Conservation (phyloP, 345 rosid genomes). For the Noccaea caerulescens region DNA sequence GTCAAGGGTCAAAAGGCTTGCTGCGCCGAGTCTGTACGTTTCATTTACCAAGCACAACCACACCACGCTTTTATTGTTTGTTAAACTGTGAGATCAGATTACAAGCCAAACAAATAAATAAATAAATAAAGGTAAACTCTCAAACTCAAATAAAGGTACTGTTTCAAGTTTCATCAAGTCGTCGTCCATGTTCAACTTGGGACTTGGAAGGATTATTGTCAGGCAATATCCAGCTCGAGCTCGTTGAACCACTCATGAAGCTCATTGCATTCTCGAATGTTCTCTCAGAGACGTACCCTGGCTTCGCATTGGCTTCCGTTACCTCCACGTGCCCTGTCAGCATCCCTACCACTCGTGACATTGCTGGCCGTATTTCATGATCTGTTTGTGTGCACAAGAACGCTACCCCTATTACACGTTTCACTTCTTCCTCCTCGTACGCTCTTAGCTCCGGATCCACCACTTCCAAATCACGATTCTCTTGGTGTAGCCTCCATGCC, state of each 20-base stretch:
- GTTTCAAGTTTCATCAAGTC: not conserved
- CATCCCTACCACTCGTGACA: constrained; percentile 58
- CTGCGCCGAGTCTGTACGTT: too few species aligned
- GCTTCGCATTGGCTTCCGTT: constrained; percentile 46
- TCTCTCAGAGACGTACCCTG: constrained; percentile 64
- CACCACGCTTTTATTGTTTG: too few species aligned
- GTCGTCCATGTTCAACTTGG: not conserved
- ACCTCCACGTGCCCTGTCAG: constrained; percentile 58
- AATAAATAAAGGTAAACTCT: too few species aligned
- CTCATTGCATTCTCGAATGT: constrained; percentile 54
- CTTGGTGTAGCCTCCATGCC: constrained; percentile 67
- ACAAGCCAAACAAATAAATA: not conserved
- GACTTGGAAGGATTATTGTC: constrained; percentile 30
- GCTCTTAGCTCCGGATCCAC: constrained; percentile 48
- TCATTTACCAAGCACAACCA: not conserved
- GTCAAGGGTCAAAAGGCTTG: too few species aligned
- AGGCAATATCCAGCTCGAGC: constrained; percentile 39
- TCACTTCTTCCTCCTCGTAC: constrained; percentile 49
- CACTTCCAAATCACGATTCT: constrained; percentile 43
- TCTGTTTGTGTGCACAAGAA: constrained; percentile 54
- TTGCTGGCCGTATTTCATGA: constrained; percentile 45
- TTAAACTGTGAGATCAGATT: not conserved
- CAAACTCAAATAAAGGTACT: not conserved
- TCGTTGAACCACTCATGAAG: constrained; percentile 49
- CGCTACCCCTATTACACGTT: constrained; percentile 54